Conservation (phyloP, 345 rosid species). For the Aquilaria malaccensis region DNA sequence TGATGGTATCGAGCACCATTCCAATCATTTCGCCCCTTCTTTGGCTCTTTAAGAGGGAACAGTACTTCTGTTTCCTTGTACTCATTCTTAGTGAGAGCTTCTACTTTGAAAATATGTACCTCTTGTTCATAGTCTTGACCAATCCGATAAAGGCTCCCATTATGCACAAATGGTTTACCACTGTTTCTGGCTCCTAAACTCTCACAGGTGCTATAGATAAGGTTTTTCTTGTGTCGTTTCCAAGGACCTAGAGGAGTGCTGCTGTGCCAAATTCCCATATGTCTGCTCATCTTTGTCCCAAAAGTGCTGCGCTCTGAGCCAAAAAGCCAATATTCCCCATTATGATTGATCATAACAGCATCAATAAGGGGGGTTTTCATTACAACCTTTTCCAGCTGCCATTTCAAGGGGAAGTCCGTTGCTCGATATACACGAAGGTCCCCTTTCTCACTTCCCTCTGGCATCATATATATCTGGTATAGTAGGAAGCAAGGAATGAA, state of each 20-base stretch:
- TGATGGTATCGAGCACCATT: slow-evolving; percentile 73
- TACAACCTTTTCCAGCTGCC: slow-evolving; percentile 60
- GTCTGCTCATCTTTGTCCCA: slow-evolving; percentile 58
- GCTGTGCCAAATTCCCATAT: slow-evolving; percentile 73
- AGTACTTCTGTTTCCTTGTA: slow-evolving; percentile 68
- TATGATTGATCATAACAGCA: slow-evolving; percentile 41
- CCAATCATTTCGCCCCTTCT: slow-evolving; percentile 66
- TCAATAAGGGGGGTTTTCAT: slow-evolving; percentile 63
- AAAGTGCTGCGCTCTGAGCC: slow-evolving; percentile 76
- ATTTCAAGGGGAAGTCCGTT: slow-evolving; percentile 55
- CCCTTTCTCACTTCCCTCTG: slow-evolving; percentile 60
- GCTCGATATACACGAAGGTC: slow-evolving; percentile 75
- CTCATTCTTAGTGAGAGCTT: slow-evolving; percentile 48
- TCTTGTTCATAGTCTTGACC: slow-evolving; percentile 84
- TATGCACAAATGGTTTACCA: slow-evolving; percentile 58
- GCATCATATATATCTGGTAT: slow-evolving; percentile 79
- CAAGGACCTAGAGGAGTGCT: slow-evolving; percentile 80
- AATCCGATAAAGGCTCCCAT: slow-evolving; percentile 64
- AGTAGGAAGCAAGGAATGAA: slow-evolving; percentile 4
- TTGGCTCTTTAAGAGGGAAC: slow-evolving; percentile 28
- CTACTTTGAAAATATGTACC: slow-evolving; percentile 50
- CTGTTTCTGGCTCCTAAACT: slow-evolving; percentile 74
- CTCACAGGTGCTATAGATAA: slow-evolving; percentile 47
- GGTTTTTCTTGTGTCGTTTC: slow-evolving; percentile 79
- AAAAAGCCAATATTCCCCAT: slow-evolving; percentile 62